Conservation (phyloP, 2,329 filamentous ascomycete genomes). For the Talaromyces verruculosus region DNA sequence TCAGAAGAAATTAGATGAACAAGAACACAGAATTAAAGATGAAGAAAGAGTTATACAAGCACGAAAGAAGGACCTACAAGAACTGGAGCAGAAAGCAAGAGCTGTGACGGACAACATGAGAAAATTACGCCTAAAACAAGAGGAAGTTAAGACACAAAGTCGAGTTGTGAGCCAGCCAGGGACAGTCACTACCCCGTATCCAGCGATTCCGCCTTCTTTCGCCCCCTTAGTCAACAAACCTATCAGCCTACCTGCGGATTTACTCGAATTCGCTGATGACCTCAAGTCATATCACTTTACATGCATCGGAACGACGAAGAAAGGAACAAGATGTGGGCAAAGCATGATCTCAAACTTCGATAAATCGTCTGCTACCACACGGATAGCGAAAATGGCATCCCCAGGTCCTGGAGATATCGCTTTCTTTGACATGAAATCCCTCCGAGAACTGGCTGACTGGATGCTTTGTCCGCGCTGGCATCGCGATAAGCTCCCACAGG, state of each 20-base stretch:
- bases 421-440: slow-evolving; percentile 16
- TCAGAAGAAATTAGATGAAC: neutral
- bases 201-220: neutral
- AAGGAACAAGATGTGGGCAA: slow-evolving; percentile 15
- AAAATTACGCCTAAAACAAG: neutral
- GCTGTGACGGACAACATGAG: neutral
- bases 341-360: slow-evolving; percentile 7
- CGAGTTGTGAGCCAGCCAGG: neutral
- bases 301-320: slow-evolving; percentile 18
- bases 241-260: slow-evolving; percentile 5
- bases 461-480: slow-evolving; percentile 22
- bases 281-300: slow-evolving; percentile 10
- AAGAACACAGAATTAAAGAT: neutral
- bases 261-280: slow-evolving; percentile 10
- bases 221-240: neutral
- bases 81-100: slow-evolving; percentile 6
- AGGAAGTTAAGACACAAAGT: slow-evolving; percentile 1
- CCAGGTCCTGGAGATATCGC: neutral
- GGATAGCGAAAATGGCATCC: slow-evolving; percentile 13
- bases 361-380: slow-evolving; percentile 6
- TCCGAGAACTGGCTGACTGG: slow-evolving; percentile 18
- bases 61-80: neutral
- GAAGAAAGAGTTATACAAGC: neutral
- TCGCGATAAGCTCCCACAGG: slow-evolving; percentile 11
- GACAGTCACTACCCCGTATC: neutral